These are phyloP conservation scores for Paramecium sexaurelia DNA, from an alignment of 73 alveolate species.

Conservation along the genomic window DNA sequence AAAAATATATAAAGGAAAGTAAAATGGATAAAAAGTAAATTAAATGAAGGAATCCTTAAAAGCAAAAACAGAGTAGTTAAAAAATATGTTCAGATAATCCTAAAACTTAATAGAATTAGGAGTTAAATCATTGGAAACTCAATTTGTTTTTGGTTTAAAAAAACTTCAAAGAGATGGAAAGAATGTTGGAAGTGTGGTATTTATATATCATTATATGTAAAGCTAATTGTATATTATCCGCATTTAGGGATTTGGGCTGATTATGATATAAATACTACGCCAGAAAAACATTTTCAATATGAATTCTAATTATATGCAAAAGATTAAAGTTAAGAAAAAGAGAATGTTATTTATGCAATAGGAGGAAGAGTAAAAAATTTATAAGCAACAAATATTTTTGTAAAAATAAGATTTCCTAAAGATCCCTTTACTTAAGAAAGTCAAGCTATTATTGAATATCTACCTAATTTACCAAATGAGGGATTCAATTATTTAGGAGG, in stretches of 20 bases:
- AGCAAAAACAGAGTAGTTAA: neutral
- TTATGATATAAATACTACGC: neutral
- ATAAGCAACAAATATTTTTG: neutral
- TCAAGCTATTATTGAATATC: neutral
- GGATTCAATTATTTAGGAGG: constrained; percentile 26
- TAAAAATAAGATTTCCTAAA: neutral
- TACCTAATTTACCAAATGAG: neutral
- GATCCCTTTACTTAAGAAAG: neutral
- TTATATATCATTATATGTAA: neutral
- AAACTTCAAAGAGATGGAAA: neutral
- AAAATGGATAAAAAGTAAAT: neutral
- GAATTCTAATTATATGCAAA: neutral
- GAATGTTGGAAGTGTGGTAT: constrained; percentile 7
- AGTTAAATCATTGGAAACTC: neutral
- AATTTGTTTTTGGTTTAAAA: neutral
- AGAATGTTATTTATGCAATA: neutral
- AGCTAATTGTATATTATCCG: constrained; percentile 35
- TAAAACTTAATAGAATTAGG: neutral
- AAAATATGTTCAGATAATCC: neutral
- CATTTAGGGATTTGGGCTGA: neutral
- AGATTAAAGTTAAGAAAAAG: neutral
- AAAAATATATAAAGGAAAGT: neutral
- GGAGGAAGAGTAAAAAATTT: neutral
- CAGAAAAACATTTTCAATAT: neutral
- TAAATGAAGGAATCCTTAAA: neutral